phyloP scores from a whole-genome alignment of 768 basidiomycete genomes.

The Asterophora parasitica region DNA sequence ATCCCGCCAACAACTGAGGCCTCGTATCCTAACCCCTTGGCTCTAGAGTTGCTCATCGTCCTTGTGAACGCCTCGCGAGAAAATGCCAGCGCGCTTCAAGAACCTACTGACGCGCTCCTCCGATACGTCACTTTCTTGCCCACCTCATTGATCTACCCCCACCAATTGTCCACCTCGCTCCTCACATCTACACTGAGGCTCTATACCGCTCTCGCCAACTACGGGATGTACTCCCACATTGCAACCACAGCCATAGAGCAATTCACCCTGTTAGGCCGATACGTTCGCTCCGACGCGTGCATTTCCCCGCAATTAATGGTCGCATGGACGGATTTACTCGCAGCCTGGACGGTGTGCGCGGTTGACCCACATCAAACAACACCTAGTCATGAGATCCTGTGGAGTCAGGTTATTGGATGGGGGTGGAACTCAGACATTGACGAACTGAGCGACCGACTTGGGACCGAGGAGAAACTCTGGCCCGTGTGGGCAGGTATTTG shows the following conservation, averaged over 20 bases:
- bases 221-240: conserved; percentile 72
- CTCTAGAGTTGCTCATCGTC: conserved; percentile 51
- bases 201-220: conserved; percentile 63
- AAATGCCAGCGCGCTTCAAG: conserved; percentile 54
- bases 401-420: conserved; percentile 84
- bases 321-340: conserved; percentile 58
- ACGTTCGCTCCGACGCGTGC: conserved; percentile 36
- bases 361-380: conserved; percentile 88
- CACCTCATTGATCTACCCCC: conserved; percentile 32
- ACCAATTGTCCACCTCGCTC: conserved; percentile 43
- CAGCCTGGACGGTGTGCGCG: conserved; percentile 77
- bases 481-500: conserved; percentile 46
- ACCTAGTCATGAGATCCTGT: conserved; percentile 81
- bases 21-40: conserved; percentile 39
- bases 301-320: conserved; percentile 31
- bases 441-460: conserved; percentile 32
- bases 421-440: conserved; percentile 62
- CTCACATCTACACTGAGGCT: conserved; percentile 55
- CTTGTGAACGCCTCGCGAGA: conserved; percentile 64
- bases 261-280: conserved; percentile 47
- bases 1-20: conserved; percentile 33
- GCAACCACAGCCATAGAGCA: conserved; percentile 59
- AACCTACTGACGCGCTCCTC: conserved; percentile 60
- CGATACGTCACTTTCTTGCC: conserved; percentile 66
- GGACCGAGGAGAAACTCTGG: conserved; percentile 28